Evolutionary conservation across 2,329 filamentous ascomycete species (phyloP).

Genomic region (Emergomyces africanus): DNA sequence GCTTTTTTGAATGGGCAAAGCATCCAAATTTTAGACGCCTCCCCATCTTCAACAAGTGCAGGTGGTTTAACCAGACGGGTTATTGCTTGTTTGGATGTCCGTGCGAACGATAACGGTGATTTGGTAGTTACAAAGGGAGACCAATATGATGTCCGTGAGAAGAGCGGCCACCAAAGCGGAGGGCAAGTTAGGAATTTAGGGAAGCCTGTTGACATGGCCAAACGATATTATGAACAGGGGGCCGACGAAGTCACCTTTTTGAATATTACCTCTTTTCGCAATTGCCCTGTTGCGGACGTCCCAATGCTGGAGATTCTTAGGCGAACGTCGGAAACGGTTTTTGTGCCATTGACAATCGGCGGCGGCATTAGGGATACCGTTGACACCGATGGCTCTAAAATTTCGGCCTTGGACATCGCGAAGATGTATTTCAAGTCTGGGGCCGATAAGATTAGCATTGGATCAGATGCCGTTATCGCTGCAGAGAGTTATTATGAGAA

Average conservation of each 20-base stretch:
- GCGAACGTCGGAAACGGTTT: conserved; percentile 76
- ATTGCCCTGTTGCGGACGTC: conserved; percentile 80
- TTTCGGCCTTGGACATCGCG: conserved; percentile 86
- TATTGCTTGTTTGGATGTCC: conserved; percentile 92
- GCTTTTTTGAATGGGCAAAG: conserved; percentile 70
- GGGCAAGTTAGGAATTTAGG: conserved; percentile 76
- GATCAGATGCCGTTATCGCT: conserved; percentile 83
- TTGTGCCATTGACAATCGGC: conserved; percentile 89
- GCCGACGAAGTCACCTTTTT: conserved; percentile 96
- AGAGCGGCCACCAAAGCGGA: conserved; percentile 44
- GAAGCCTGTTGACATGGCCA: conserved; percentile 91
- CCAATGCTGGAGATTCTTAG: conserved; percentile 94
- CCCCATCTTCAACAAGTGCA: conserved; percentile 6
- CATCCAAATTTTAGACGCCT: conserved; percentile 38
- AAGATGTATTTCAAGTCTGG: conserved; percentile 96
- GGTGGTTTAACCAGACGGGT: conserved; percentile 82
- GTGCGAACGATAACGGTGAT: conserved; percentile 86
- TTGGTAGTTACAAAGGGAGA: conserved; percentile 97
- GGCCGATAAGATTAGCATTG: conserved; percentile 95
- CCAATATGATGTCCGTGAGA: conserved; percentile 96
- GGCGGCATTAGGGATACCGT: conserved; percentile 89
- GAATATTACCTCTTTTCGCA: conserved; percentile 96
- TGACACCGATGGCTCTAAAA: conserved; percentile 72
- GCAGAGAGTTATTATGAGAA: conserved; percentile 78
- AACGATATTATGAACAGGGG: conserved; percentile 88